Evolutionary conservation across 2,329 filamentous ascomycete species (phyloP), one percentile per base, ranked within the genome.

Genomic region (Fusarium illudens): DNA sequence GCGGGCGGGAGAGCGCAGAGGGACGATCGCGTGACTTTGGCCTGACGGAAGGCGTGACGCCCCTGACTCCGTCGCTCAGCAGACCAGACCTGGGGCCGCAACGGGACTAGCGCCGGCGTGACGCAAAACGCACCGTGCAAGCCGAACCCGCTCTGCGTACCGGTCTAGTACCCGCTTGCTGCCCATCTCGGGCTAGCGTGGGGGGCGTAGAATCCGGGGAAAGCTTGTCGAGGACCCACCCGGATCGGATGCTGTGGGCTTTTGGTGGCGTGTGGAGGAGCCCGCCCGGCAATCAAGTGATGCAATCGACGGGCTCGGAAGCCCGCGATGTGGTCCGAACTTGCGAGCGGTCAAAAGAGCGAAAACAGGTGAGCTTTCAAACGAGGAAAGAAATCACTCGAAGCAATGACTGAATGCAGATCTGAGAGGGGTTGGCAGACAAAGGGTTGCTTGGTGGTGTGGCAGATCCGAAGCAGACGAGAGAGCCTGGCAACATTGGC

Each of bases 191-290:
- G 46, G 65, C 58, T 72, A 73, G 70, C 58, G 55, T 46, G 39
- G 56, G 68, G 62, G 62, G 66, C 64, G 55, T 56, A 76, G 37
- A 75, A 77, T 77, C 75, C 73, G 73, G 76, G 76, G 76, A 77
- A 77, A 77, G 75, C 75, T 75, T 75, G 75, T 74, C 66, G 13
- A 3, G 17, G 72, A 65, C 50, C 75, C 75, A 76, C 75, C 30
- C 17, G 58, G 70, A 73, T 74, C 71, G 71, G 62, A 55, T 52
- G 52, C 62, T 62, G 64, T 64, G 60, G 67, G 48, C 62, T 51
- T 13, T 15, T 56, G 58, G 68, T 68, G 70, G 71, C 68, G 70
- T 64, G 59, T 67, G 59, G 64, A 64, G 61, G 36, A 48, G 58
- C 61, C 59, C 53, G 58, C 61, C 59, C 53, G 61, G 61, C 36